Percentiles rank a stretch among this genome's conserved stretches.
Conservation (phyloP, 108 stramenopile genomes). For the Cylindrotheca closterium region DNA sequence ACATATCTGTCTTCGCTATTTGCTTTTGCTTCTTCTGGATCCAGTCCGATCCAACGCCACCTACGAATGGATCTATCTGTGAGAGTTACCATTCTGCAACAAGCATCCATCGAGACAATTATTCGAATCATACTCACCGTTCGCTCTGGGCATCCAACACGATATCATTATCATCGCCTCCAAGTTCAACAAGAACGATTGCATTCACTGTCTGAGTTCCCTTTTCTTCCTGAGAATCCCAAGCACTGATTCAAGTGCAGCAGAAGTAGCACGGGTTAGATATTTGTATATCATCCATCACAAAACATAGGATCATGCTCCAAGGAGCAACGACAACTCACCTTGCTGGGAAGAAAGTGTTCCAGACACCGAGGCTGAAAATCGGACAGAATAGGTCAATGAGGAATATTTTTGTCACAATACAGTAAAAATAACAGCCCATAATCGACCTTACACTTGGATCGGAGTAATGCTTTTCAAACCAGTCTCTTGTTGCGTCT, state of each 20-base stretch:
- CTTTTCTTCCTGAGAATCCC: conserved; percentile 55
- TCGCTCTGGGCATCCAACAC: conserved; percentile 54
- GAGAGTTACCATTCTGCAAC: not conserved
- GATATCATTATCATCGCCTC: conserved; percentile 35
- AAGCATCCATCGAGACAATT: not conserved
- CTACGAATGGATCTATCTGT: not conserved
- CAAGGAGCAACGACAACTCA: conserved; percentile 15
- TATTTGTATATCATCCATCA: not conserved
- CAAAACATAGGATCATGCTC: not conserved
- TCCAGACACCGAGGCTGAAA: conserved; percentile 51
- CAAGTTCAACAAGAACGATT: conserved; percentile 63
- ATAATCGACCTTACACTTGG: conserved; percentile 29
- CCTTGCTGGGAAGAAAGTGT: conserved; percentile 54
- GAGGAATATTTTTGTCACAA: not conserved
- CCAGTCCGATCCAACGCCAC: conserved; percentile 55
- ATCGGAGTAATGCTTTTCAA: conserved; percentile 44
- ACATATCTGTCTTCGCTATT: conserved; percentile 63
- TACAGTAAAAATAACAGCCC: not conserved
- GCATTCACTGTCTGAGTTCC: conserved; percentile 76
- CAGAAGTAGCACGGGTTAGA: not conserved
- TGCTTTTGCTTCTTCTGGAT: conserved; percentile 40
- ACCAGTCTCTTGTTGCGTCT: conserved; percentile 66
- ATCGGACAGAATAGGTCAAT: not conserved
- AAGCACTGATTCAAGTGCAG: conserved; percentile 32
- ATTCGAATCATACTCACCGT: not conserved